Conservation (phyloP, 2,329 filamentous ascomycete genomes). For the Exophiala alcalophila region DNA sequence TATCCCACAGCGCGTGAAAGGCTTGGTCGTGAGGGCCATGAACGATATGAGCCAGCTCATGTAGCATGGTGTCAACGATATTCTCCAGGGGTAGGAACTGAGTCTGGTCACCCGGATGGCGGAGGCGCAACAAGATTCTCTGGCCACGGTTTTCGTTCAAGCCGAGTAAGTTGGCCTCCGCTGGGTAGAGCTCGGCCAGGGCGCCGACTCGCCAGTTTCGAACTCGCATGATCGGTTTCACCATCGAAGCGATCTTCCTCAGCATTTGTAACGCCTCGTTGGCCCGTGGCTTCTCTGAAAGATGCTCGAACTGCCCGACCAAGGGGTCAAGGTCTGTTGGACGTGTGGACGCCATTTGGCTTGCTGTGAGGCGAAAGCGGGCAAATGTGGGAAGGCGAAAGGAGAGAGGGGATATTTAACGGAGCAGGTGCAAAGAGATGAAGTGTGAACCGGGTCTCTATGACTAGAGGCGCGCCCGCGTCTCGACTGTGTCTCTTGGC, state of each 20-base stretch:
- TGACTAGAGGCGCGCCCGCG: no score
- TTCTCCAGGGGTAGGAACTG: conserved; percentile 79
- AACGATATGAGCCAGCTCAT: conserved; percentile 86
- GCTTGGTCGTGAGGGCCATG: conserved; percentile 77
- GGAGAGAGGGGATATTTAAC: no score
- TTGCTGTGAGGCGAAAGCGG: background rate
- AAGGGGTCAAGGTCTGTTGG: conserved; percentile 46
- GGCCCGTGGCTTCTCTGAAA: conserved; percentile 48
- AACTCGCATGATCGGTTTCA: conserved; percentile 93
- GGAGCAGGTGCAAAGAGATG: no score
- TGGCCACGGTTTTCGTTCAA: conserved; percentile 74
- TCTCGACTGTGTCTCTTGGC: no score
- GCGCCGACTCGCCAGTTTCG: conserved; percentile 75
- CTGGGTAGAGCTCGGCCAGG: conserved; percentile 81
- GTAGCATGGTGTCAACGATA: conserved; percentile 85
- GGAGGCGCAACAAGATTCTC: conserved; percentile 77
- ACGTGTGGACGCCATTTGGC: conserved; percentile 16
- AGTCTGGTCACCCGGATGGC: conserved; percentile 68
- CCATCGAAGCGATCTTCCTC: conserved; percentile 77
- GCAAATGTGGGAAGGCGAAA: no score
- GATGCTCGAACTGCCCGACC: conserved; percentile 52
- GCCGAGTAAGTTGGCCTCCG: conserved; percentile 70
- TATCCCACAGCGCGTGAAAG: conserved; percentile 85
- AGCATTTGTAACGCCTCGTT: conserved; percentile 60
- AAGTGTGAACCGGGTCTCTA: no score